Conservation (phyloP, 75 land plant species). For the Cupressus sempervirens region DNA sequence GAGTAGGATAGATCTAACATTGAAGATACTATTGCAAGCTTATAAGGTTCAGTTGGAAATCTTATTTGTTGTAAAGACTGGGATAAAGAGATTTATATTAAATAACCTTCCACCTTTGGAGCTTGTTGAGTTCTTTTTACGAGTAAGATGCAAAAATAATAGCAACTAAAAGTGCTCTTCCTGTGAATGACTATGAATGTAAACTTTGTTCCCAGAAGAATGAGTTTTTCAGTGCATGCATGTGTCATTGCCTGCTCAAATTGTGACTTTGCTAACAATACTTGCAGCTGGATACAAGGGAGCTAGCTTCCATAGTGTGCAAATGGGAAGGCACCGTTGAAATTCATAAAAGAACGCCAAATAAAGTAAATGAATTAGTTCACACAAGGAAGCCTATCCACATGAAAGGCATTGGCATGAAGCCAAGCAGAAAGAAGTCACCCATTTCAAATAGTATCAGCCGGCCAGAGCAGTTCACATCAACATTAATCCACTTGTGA, state of each 20-base stretch:
- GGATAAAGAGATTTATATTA: conserved; percentile 57
- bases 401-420: too few relatives aligned
- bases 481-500: too few relatives aligned
- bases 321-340: too few relatives aligned
- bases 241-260: conserved; percentile 90
- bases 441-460: too few relatives aligned
- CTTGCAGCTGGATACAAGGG: conserved; percentile 93
- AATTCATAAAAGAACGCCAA: too few relatives aligned
- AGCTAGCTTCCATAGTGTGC: too few relatives aligned
- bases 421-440: too few relatives aligned
- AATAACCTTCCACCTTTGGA: conserved; percentile 24
- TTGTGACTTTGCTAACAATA: conserved; percentile 70
- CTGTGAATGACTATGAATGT: conserved; percentile 92
- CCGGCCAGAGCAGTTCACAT: too few relatives aligned
- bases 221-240: conserved; percentile 91
- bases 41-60: conserved; percentile 71
- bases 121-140: conserved; percentile 63
- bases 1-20: conserved; percentile 54
- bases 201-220: conserved; percentile 71
- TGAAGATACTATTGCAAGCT: conserved; percentile 43
- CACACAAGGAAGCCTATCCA: too few relatives aligned
- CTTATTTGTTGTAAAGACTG: conserved; percentile 78
- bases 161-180: conserved; percentile 41
- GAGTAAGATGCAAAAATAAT: conserved; percentile 61
- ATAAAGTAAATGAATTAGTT: too few relatives aligned